These are phyloP conservation scores for Dimocarpus longan DNA, from an alignment of 345 rosid genomes.

Conservation along the genomic window DNA sequence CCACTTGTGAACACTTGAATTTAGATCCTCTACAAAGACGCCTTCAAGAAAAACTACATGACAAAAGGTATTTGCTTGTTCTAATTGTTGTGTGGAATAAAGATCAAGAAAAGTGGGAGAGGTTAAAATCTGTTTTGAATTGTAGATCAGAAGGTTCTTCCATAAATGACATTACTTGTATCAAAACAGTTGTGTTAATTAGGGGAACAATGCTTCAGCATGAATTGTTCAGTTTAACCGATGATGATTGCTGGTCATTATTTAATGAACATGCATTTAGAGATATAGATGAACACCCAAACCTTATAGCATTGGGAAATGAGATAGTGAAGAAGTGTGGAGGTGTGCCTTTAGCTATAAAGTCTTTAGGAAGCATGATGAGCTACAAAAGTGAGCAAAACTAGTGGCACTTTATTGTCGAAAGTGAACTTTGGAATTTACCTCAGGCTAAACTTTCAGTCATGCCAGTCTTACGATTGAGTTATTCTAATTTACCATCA, in stretches of 20 bases:
- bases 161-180: background rate
- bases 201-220: background rate
- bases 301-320: background rate
- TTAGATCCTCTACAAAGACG: background rate
- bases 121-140: background rate
- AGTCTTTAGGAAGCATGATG: background rate
- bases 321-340: slow-evolving; percentile 16
- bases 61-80: background rate
- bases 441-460: background rate
- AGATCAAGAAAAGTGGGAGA: slow-evolving; percentile 1
- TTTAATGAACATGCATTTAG: slow-evolving; percentile 16
- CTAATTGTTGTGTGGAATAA: slow-evolving; percentile 6
- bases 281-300: background rate
- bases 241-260: slow-evolving; percentile 15
- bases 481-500: background rate
- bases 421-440: background rate
- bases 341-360: slow-evolving; percentile 3
- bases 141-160: background rate
- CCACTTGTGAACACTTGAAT: background rate
- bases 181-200: background rate
- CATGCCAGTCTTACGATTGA: background rate
- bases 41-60: background rate
- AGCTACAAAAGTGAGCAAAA: background rate
- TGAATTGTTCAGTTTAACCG: background rate
- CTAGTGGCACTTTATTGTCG: background rate